phyloP scores from a whole-genome alignment of 2,329 filamentous ascomycete species.

The Diaporthe vaccinii region DNA sequence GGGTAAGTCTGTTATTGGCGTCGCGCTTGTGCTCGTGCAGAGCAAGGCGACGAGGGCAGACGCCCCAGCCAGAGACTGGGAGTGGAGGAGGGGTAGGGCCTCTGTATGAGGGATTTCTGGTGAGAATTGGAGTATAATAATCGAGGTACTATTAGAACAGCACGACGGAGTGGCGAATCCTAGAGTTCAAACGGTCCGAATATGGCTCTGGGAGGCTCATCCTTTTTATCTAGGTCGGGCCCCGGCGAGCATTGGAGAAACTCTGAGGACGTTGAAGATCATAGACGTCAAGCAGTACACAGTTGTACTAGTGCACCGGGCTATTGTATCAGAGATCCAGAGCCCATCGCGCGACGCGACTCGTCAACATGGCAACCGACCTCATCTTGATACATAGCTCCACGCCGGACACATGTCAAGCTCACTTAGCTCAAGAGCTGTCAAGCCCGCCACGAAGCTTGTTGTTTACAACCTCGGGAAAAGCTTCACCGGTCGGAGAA shows the following conservation, averaged over 20 bases:
- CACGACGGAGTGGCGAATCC: too few relatives aligned
- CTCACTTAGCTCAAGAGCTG: not conserved
- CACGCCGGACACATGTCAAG: not conserved
- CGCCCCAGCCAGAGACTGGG: not conserved
- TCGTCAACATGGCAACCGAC: not conserved
- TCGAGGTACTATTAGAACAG: not conserved
- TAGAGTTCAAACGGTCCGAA: not conserved
- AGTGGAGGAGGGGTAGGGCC: not conserved
- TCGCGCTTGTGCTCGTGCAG: not conserved
- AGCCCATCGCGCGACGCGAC: not conserved
- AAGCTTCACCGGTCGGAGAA: too few relatives aligned
- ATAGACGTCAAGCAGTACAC: not conserved
- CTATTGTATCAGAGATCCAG: not conserved
- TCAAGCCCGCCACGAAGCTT: not conserved
- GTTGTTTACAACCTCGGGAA: not conserved
- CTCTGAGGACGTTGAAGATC: not conserved
- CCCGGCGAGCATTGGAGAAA: not conserved
- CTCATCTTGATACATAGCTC: not conserved
- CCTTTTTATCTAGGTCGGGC: slow-evolving; percentile 1
- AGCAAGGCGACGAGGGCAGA: not conserved
- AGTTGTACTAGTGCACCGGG: not conserved
- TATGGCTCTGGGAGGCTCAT: not conserved
- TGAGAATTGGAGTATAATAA: not conserved
- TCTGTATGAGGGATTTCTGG: not conserved
- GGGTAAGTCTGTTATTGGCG: not conserved